Percentiles rank a stretch among this genome's conserved stretches.
Conservation (phyloP, 2,329 filamentous ascomycete species). For the Monilinia laxa region DNA sequence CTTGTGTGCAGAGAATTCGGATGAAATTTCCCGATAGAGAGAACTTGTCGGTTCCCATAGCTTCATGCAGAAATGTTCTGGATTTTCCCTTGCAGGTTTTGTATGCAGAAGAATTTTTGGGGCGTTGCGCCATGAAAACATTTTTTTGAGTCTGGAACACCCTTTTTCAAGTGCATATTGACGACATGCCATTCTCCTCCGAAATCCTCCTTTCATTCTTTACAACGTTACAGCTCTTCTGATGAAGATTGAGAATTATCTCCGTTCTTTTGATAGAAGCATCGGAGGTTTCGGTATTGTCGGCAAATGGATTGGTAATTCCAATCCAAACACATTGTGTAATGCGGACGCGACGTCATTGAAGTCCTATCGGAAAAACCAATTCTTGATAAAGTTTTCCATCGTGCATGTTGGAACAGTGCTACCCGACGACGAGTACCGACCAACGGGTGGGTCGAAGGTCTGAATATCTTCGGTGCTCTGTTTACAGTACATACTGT, state of each 20-base stretch:
- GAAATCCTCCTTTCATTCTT: background rate
- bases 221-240: slow-evolving; percentile 13
- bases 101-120: background rate
- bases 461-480: background rate
- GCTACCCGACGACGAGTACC: background rate
- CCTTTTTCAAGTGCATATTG: background rate
- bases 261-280: slow-evolving; percentile 19
- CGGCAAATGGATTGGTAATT: slow-evolving; percentile 17
- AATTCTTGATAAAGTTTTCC: background rate
- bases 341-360: background rate
- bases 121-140: background rate
- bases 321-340: background rate
- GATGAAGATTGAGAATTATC: slow-evolving; percentile 5
- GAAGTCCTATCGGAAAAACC: background rate
- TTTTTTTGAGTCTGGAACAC: slow-evolving; percentile 5
- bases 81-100: background rate
- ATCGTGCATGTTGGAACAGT: too few relatives aligned
- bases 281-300: background rate
- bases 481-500: too few relatives aligned
- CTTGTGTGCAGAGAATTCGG: background rate
- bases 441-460: background rate
- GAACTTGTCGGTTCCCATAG: background rate
- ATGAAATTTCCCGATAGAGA: slow-evolving; percentile 3
- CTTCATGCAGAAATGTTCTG: slow-evolving; percentile 15
- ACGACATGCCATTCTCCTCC: background rate